Evolutionary conservation across 2,329 filamentous ascomycete species (phyloP).

Genomic region (Alternaria alternata): DNA sequence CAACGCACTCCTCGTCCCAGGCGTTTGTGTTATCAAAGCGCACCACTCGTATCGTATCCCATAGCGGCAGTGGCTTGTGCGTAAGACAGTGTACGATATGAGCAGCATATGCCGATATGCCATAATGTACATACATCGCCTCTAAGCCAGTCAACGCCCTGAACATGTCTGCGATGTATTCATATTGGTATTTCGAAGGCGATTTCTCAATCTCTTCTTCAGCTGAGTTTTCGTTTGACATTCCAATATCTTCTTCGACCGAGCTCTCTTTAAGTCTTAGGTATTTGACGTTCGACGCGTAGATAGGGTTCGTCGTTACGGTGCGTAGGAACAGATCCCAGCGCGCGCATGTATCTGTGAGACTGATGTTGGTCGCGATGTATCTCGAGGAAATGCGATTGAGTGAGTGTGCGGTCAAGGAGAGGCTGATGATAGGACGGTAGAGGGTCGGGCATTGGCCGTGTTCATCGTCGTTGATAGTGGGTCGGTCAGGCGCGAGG

Average conservation of each 20-base stretch:
- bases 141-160: constrained; percentile 4
- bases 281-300: constrained; percentile 14
- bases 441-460: constrained; percentile 11
- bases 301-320: constrained; percentile 2
- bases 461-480: constrained; percentile 10
- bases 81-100: neutral
- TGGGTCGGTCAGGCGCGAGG: constrained; percentile 10
- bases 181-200: neutral
- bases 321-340: constrained; percentile 12
- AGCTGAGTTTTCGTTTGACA: neutral
- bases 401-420: constrained; percentile 9
- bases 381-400: constrained; percentile 13
- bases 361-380: constrained; percentile 14
- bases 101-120: neutral
- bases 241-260: neutral
- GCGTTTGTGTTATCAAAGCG: constrained; percentile 4
- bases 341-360: constrained; percentile 2
- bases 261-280: constrained; percentile 4
- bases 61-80: neutral
- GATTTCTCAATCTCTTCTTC: neutral
- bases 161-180: constrained; percentile 2
- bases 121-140: neutral
- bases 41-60: constrained; percentile 4
- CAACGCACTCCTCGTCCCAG: constrained; percentile 7
- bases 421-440: constrained; percentile 15